Evolutionary conservation across 1,139 yeast species (phyloP).

Genomic region (Yamadazyma sp.): DNA sequence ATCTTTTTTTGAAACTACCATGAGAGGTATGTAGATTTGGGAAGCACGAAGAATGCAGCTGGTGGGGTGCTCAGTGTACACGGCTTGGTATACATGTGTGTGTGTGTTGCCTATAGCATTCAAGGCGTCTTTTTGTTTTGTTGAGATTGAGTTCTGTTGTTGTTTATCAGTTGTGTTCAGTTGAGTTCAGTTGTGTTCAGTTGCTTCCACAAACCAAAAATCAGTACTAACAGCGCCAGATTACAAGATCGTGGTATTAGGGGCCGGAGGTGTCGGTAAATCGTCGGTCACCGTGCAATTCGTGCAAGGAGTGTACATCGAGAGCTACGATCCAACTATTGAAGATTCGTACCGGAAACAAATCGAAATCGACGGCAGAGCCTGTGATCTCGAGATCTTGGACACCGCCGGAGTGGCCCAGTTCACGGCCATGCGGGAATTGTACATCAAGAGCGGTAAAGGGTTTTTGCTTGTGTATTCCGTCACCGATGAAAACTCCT

Average conservation of each 20-base stretch:
- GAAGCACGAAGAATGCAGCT: no score
- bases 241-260: constrained; percentile 50
- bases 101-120: no score
- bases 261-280: constrained; percentile 56
- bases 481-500: constrained; percentile 82
- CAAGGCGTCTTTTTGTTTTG: no score
- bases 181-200: no score
- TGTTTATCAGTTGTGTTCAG: no score
- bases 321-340: constrained; percentile 51
- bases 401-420: constrained; percentile 57
- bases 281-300: constrained; percentile 53
- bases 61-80: no score
- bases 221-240: constrained; percentile 23
- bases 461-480: constrained; percentile 88
- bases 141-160: no score
- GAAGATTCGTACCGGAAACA: constrained; percentile 86
- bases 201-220: no score
- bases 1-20: no score
- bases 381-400: constrained; percentile 73
- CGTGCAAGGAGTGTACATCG: constrained; percentile 52
- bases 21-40: constrained; percentile 13
- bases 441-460: constrained; percentile 81
- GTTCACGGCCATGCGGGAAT: constrained; percentile 59
- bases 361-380: constrained; percentile 87
- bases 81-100: no score